These are phyloP conservation scores for Pezicula carpinea DNA, from an alignment of 2,329 filamentous ascomycete species.

Conservation along the genomic window DNA sequence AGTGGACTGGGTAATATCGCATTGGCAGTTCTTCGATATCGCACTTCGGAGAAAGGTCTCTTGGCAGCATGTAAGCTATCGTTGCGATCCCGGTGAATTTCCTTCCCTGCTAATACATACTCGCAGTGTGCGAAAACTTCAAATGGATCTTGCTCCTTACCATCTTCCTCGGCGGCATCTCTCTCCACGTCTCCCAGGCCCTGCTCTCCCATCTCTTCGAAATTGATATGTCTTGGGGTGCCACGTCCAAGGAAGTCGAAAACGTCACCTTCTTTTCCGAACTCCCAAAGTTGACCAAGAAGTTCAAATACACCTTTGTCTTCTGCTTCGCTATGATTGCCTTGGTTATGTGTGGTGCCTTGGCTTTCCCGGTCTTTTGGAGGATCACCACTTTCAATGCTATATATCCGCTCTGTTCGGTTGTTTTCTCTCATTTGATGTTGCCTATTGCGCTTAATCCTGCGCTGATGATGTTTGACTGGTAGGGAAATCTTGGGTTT, in stretches of 20 bases:
- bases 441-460: slow-evolving; percentile 58
- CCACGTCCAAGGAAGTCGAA: slow-evolving; percentile 64
- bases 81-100: too few species aligned
- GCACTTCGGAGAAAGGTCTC: slow-evolving; percentile 59
- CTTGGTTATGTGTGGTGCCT: slow-evolving; percentile 44
- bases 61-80: slow-evolving; percentile 28
- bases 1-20: slow-evolving; percentile 69
- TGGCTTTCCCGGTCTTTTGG: slow-evolving; percentile 20
- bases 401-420: slow-evolving; percentile 51
- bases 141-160: slow-evolving; percentile 68
- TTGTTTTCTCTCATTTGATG: slow-evolving; percentile 50
- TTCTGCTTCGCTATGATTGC: slow-evolving; percentile 41
- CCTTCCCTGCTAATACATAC: neutral
- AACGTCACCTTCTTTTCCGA: slow-evolving; percentile 53
- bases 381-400: slow-evolving; percentile 43
- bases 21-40: slow-evolving; percentile 69
- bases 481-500: slow-evolving; percentile 31
- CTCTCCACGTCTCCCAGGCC: slow-evolving; percentile 73
- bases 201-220: slow-evolving; percentile 76
- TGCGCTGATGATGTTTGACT: slow-evolving; percentile 59
- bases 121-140: slow-evolving; percentile 52
- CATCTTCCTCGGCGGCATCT: slow-evolving; percentile 79
- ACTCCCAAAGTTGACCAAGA: slow-evolving; percentile 48
- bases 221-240: slow-evolving; percentile 79
- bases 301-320: slow-evolving; percentile 50